Base-by-base conservation (phyloP, 1,284 basidiomycete genomes). In the Singerocomus rubriflavus region DNA sequence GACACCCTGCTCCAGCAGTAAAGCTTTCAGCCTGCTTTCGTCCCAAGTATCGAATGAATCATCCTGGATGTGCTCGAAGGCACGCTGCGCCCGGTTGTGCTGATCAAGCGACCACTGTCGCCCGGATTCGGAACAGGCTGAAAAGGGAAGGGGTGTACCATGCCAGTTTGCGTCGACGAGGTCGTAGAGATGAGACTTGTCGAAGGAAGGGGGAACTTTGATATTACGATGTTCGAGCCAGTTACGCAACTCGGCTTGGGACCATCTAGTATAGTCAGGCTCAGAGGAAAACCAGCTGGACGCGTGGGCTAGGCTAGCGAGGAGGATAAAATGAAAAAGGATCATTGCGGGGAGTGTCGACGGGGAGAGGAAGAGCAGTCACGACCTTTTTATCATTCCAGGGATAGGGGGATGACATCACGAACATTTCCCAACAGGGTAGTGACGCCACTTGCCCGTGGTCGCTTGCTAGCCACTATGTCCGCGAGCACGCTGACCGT, bases 1-100 rank as follows among this genome's bases (percentile, higher is more conserved):
- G 54, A 95, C 76, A 40, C 93, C 93, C 57, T 93, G 85, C 63
- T 91, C 82, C 51, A 96, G 79, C n/a, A 97, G 76, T 71, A 88
- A 95, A 57, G 88, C 74, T 59, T 92, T 81, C 27, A 96, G 75
- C 42, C 79, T 78, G 27, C 82, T 85, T 64, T 96, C 92, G 62
- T 89, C 82, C 92, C 92, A 96, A 6, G 72, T 70, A 47, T 87
- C 84, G 51, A 87, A 85, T 3, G 77, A 66, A n/a, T 75, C 68
- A 6, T 77, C 71, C 65, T 80, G 76, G 48, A 81, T 31, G 51
- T 81, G 73, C 42, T 77, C 71, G 58, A 89, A 91, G 27, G 79
- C 72, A 57, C 81, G 77, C 68, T 92, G 88, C 5, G 85, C 88
- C 32, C 71, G 67, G 44, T 70, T 59, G 66, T 82, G 81, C 67